Base-by-base conservation (phyloP, 140 eudicot genomes). In the Cichorium intybus region DNA sequence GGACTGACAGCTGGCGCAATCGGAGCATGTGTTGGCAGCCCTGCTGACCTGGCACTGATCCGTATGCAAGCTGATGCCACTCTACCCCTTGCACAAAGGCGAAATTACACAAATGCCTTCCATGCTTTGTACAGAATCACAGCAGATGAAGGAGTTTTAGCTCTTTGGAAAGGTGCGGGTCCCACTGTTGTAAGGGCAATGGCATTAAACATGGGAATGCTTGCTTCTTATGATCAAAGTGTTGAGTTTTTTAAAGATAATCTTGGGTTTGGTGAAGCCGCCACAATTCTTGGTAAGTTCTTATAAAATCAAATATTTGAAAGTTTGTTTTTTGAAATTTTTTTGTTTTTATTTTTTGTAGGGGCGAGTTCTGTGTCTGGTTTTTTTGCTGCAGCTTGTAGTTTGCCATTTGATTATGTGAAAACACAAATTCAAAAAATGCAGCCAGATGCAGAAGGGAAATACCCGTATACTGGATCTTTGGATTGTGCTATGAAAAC, bases 141-240 rank as follows among this genome's bases (percentile, higher is more conserved):
- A 17, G 87, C 85, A 20, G 88, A 89, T 59, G 95, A 86, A 81
- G 97, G 95, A n/a, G 79, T 89, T 7, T 54, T 89, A 47, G 77
- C 95, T 10, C 91, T 86, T 10, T 86, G 95, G 95, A 86, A 89
- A 81, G 92, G 95, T 37, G 95, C 95, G 7, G 89, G 89, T 28
- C 92, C 97, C 12, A 89, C 97, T 31, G 90, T 89, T 57, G 96
- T 92, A 11, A 79, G 99, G 73, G 99, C 99, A 10, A 85, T 88
- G 99, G 93, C 87, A 11, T 75, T 89, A 18, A 89, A 89, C 79
- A 89, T 84, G 97, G 97, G 95, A 24, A 89, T 89, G 97, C 95
- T 89, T 69, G 92, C 97, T 27, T 89, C 97, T 18, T 89, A 89
- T 75, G 97, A 89, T 66, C 95, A 89, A 60, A 73, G 85, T 70